Percentiles rank a stretch among this genome's conserved stretches.
phyloP scores from a whole-genome alignment of 1,284 basidiomycete genomes.

The Ganoderma lingzhi region DNA sequence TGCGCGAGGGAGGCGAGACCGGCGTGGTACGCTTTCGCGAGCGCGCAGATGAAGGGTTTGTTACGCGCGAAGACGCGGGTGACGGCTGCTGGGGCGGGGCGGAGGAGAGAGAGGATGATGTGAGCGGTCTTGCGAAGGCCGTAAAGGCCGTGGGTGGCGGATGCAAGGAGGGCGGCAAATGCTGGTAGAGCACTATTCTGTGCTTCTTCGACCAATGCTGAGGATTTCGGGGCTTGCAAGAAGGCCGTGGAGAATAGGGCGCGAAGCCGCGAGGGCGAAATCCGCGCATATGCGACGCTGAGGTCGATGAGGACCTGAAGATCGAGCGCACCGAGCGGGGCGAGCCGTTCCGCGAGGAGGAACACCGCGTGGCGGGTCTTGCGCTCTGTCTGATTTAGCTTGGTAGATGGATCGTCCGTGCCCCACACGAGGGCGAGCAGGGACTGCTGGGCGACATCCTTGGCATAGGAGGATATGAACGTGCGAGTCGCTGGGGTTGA shows the following conservation, averaged over 20 bases:
- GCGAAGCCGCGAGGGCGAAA: constrained; percentile 53
- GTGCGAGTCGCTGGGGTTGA: constrained; percentile 51
- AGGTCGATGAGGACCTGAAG: constrained; percentile 67
- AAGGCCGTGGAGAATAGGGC: constrained; percentile 53
- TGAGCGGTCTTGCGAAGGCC: constrained; percentile 68
- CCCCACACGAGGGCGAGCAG: constrained; percentile 69
- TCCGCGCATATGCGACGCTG: constrained; percentile 59
- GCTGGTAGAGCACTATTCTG: constrained; percentile 59
- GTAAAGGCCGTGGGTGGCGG: constrained; percentile 61
- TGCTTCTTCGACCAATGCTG: constrained; percentile 43
- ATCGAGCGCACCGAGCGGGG: constrained; percentile 50
- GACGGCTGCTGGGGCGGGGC: constrained; percentile 55
- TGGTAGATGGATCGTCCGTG: constrained; percentile 25
- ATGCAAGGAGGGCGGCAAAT: constrained; percentile 57
- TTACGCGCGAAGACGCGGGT: constrained; percentile 58
- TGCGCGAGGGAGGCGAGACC: constrained; percentile 61
- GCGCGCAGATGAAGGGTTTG: constrained; percentile 60
- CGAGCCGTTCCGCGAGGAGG: constrained; percentile 62
- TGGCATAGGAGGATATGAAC: constrained; percentile 66
- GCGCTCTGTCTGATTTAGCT: constrained; percentile 48
- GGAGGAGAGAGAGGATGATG: constrained; percentile 63
- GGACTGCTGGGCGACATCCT: constrained; percentile 57
- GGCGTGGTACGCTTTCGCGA: constrained; percentile 66
- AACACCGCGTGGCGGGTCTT: constrained; percentile 60
- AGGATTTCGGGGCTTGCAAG: constrained; percentile 36